A percentile compares a stretch with the other conserved stretches of the same genome.
phyloP scores from a whole-genome alignment of 1,139 yeast genomes.

The Kurtzmaniella quercitrusa region DNA sequence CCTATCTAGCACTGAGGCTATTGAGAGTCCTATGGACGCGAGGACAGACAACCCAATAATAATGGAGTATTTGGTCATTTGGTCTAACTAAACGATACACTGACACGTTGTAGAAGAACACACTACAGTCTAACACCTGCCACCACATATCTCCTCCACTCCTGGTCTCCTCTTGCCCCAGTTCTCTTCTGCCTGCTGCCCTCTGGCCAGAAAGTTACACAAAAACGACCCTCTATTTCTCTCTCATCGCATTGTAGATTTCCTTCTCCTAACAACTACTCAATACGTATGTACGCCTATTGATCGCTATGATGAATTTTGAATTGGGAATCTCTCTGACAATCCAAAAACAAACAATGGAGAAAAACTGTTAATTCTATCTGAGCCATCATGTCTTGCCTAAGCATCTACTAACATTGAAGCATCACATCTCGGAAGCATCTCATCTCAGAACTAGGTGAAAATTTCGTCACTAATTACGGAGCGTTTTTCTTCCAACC shows the following conservation, averaged over 20 bases:
- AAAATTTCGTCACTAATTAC: not conserved
- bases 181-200: too few species aligned
- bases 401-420: not conserved
- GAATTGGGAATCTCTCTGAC: constrained; percentile 41
- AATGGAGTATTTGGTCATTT: too few species aligned
- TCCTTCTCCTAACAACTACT: not conserved
- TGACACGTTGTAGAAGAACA: too few species aligned
- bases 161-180: too few species aligned
- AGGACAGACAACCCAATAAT: too few species aligned
- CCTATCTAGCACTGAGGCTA: constrained; percentile 5
- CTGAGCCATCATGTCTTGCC: not conserved
- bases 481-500: too few species aligned
- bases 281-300: not conserved
- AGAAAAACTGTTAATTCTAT: constrained; percentile 20
- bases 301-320: constrained; percentile 20
- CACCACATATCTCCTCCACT: too few species aligned
- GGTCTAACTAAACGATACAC: too few species aligned
- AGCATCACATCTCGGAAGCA: not conserved
- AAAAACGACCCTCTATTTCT: not conserved
- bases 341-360: constrained; percentile 24
- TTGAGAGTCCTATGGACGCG: not conserved
- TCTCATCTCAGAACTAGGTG: not conserved
- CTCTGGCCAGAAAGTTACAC: not conserved
- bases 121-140: too few species aligned
- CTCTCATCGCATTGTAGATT: not conserved